phyloP scores from a whole-genome alignment of 1,139 yeast species.

The Candida albicans region DNA sequence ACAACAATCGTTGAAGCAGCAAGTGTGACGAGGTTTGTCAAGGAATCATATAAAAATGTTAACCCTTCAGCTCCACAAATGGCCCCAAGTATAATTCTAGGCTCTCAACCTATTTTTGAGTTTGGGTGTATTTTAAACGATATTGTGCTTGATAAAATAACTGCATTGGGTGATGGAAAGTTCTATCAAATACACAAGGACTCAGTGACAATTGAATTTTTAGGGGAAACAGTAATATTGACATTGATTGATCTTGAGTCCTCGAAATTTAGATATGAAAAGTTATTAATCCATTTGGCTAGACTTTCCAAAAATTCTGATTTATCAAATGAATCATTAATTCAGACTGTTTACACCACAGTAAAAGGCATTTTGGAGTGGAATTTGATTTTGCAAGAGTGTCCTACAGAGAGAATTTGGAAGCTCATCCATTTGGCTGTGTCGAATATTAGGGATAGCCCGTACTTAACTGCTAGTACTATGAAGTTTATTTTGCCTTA shows the following conservation, averaged over 20 bases:
- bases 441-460: conserved; percentile 5
- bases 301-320: conserved; percentile 11
- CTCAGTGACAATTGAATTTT: conserved; percentile 19
- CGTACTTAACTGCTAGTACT: conserved; percentile 1
- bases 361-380: conserved; percentile 30
- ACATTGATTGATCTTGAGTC: conserved; percentile 25
- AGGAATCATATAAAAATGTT: not conserved
- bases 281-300: conserved; percentile 17
- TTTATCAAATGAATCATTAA: conserved; percentile 2
- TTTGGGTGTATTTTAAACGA: conserved; percentile 14
- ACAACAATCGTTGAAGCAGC: conserved; percentile 43
- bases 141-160: conserved; percentile 23
- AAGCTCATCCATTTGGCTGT: conserved; percentile 11
- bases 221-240: conserved; percentile 25
- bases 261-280: conserved; percentile 20
- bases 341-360: conserved; percentile 20
- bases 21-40: conserved; percentile 19
- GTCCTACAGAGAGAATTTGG: conserved; percentile 22
- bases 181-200: conserved; percentile 20
- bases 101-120: conserved; percentile 9
- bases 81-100: conserved; percentile 1
- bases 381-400: conserved; percentile 33
- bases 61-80: conserved; percentile 4
- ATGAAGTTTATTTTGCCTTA: conserved; percentile 20
- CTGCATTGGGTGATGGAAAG: conserved; percentile 25